These are phyloP conservation scores for Phytophthora pseudosyringae DNA, from an alignment of 352 stramenopile species.

Conservation along the genomic window DNA sequence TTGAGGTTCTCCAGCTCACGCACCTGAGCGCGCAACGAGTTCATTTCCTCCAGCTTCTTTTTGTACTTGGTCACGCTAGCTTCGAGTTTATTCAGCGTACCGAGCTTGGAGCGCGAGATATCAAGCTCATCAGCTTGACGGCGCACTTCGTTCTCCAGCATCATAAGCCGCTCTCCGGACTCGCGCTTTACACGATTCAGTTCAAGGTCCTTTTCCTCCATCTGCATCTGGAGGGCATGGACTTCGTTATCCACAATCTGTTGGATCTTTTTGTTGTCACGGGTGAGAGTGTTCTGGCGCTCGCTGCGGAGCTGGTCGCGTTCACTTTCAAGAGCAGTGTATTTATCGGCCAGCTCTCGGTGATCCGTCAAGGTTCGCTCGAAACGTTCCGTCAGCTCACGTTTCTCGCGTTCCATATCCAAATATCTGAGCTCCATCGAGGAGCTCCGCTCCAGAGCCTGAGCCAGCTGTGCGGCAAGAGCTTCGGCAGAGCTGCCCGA, in stretches of 20 bases:
- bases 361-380: slow-evolving; percentile 66
- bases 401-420: slow-evolving; percentile 82
- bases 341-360: slow-evolving; percentile 49
- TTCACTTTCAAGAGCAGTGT: slow-evolving; percentile 62
- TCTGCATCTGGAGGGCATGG: slow-evolving; percentile 70
- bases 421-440: slow-evolving; percentile 76
- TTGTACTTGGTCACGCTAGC: slow-evolving; percentile 86
- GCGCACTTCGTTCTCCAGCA: slow-evolving; percentile 88
- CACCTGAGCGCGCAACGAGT: slow-evolving; percentile 71
- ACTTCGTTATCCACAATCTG: slow-evolving; percentile 87
- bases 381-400: slow-evolving; percentile 73
- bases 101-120: slow-evolving; percentile 87
- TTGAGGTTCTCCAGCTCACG: slow-evolving; percentile 84
- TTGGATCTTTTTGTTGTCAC: slow-evolving; percentile 90
- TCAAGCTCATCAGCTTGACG: slow-evolving; percentile 87
- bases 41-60: slow-evolving; percentile 89
- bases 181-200: slow-evolving; percentile 77
- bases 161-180: slow-evolving; percentile 73
- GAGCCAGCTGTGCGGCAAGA: slow-evolving; percentile 58
- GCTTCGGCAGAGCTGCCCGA: slow-evolving; percentile 51
- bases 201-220: slow-evolving; percentile 84
- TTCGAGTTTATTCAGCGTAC: slow-evolving; percentile 81
- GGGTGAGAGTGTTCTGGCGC: slow-evolving; percentile 74
- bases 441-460: slow-evolving; percentile 73
- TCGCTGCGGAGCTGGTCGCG: slow-evolving; percentile 75